Conservation (phyloP, 192 early-diverging fungal genomes). For the Mortierella antarctica region DNA sequence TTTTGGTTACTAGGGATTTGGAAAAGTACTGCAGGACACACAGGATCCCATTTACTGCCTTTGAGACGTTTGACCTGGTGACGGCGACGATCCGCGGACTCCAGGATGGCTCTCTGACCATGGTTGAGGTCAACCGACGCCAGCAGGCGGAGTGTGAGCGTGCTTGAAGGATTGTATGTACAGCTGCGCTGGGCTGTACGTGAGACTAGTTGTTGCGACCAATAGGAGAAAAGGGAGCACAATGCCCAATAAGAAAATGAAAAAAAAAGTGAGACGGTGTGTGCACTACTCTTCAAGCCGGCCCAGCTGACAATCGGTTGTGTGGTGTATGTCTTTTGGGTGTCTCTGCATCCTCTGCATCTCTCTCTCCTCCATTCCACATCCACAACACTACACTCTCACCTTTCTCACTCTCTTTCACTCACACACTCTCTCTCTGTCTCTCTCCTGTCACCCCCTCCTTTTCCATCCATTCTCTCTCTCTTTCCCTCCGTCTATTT, state of each 20-base stretch:
- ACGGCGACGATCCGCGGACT: constrained; percentile 24
- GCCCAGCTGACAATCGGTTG: no score
- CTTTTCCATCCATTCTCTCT: background rate
- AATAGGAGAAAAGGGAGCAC: no score
- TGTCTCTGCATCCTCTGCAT: background rate
- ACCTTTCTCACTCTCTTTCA: background rate
- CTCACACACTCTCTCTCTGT: constrained; percentile 1
- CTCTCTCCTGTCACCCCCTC: background rate
- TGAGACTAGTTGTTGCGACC: no score
- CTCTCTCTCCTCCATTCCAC: background rate
- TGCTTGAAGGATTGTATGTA: background rate
- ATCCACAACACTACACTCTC: background rate
- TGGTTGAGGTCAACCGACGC: constrained; percentile 25
- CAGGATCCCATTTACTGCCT: constrained; percentile 64
- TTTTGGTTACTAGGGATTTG: constrained; percentile 60
- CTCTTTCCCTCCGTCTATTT: background rate
- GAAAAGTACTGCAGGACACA: constrained; percentile 74
- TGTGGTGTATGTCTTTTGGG: background rate
- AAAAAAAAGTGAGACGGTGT: background rate
- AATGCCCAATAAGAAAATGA: background rate
- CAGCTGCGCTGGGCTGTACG: no score
- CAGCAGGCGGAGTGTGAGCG: constrained; percentile 29
- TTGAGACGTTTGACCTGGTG: constrained; percentile 67
- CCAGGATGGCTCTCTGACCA: constrained; percentile 20
- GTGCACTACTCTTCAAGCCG: no score